phyloP scores from a whole-genome alignment of 139 green algal genomes.

The Picochlorum costavermella region DNA sequence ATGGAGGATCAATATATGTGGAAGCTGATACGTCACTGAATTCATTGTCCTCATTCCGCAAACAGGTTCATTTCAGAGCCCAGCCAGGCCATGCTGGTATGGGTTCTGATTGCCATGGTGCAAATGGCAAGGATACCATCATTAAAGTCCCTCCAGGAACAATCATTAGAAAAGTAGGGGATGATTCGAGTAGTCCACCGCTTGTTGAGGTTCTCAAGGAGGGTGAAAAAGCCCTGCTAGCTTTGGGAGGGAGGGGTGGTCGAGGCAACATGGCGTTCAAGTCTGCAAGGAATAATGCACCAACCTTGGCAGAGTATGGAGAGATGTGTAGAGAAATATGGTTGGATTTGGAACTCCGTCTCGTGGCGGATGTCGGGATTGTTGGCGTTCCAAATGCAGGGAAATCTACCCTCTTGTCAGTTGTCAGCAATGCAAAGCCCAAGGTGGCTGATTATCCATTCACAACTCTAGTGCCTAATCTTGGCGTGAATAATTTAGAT shows the following conservation, averaged over 20 bases:
- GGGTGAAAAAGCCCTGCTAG: conserved; percentile 62
- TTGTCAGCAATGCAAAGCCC: conserved; percentile 68
- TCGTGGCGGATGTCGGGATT: conserved; percentile 91
- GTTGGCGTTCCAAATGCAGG: conserved; percentile 89
- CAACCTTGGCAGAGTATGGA: conserved; percentile 53
- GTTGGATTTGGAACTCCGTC: conserved; percentile 82
- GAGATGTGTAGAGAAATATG: conserved; percentile 54
- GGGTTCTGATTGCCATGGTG: conserved; percentile 67
- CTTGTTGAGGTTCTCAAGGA: conserved; percentile 73
- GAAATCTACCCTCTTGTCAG: conserved; percentile 85
- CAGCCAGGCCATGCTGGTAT: conserved; percentile 30
- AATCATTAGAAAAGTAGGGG: conserved; percentile 65
- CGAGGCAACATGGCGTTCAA: conserved; percentile 93
- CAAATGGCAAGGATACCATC: conserved; percentile 60
- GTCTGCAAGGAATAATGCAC: conserved; percentile 68
- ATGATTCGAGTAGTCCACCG: conserved; percentile 30
- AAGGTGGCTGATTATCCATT: conserved; percentile 98
- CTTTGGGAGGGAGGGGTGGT: conserved; percentile 75
- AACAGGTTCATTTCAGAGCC: conserved; percentile 52
- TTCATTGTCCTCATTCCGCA: conserved; percentile 65
- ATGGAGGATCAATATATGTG: conserved; percentile 73
- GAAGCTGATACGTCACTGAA: conserved; percentile 64
- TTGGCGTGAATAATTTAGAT: conserved; percentile 88
- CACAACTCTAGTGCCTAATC: conserved; percentile 95
- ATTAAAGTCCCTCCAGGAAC: conserved; percentile 81